phyloP scores from a whole-genome alignment of 2,329 filamentous ascomycete genomes.

The Cladosporium sp. region DNA sequence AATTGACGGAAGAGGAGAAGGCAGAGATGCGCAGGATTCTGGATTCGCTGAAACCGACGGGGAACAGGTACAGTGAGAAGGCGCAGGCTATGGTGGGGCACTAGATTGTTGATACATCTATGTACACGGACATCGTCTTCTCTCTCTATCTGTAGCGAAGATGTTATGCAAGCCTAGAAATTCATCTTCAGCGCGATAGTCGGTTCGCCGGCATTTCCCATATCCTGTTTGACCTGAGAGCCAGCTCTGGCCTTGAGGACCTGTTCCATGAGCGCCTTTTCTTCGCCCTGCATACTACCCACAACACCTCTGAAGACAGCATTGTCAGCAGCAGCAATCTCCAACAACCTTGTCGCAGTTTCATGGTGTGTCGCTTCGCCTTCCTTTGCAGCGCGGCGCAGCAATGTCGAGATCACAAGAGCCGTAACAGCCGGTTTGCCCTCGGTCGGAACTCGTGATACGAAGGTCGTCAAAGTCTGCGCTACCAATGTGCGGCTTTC shows the following conservation, averaged over 20 bases:
- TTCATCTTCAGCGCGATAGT: constrained; percentile 95
- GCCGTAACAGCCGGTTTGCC: constrained; percentile 63
- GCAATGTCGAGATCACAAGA: constrained; percentile 73
- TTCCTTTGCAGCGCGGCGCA: constrained; percentile 69
- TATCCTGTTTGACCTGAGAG: constrained; percentile 46
- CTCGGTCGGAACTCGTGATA: constrained; percentile 46
- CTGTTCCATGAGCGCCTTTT: constrained; percentile 73
- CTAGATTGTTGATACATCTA: too few species aligned
- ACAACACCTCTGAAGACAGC: constrained; percentile 73
- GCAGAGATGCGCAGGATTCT: constrained; percentile 6
- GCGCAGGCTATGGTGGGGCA: constrained; percentile 19
- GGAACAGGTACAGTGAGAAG: constrained; percentile 36
- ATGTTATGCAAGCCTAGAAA: constrained; percentile 52
- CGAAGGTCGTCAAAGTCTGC: constrained; percentile 74
- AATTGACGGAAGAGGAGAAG: constrained; percentile 39
- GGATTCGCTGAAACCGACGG: constrained; percentile 30
- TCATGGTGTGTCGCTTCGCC: constrained; percentile 58
- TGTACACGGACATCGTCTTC: background rate
- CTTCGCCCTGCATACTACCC: constrained; percentile 65
- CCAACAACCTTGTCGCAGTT: constrained; percentile 73
- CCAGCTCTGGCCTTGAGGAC: constrained; percentile 50
- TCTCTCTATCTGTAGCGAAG: background rate
- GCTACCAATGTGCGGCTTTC: constrained; percentile 69
- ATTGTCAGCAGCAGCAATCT: constrained; percentile 77
- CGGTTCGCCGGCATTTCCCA: constrained; percentile 58